Base-by-base conservation (phyloP, 2,329 filamentous ascomycete species). In the Penicillium sp. region DNA sequence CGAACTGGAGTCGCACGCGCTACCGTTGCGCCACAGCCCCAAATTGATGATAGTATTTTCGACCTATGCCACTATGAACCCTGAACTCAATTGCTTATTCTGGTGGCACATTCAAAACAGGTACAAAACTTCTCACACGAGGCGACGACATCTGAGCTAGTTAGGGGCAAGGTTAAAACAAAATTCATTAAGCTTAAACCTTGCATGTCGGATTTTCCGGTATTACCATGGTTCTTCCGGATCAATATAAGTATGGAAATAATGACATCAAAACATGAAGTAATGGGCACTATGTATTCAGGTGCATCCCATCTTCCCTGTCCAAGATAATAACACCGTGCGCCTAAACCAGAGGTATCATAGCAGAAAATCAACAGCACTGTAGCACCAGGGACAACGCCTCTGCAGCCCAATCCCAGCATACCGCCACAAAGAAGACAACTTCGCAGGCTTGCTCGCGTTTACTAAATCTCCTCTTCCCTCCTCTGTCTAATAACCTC, bases 401-500 rank as follows among this genome's bases (percentile, higher is more conserved):
- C 33, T 9, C 11, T 29, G 14, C 13, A 12, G 22, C 13, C 12
- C 9, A 8, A 12, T 16, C 14, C 2, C 14, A 37, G 30, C 9
- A 41, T 30, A 47, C 9, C 16, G 19, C 16, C 34, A 7, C 8
- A 13, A 28, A 18, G 35, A 35, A 33, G 36, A 10, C 28, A 19
- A 18, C 13, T 14, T 13, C 9, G 25, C 9, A 35, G 19, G 69
- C 7, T 2, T 11, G 22, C 7, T 2, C n/a, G 22, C 51, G 69
- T 36, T 61, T 19, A 27, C 46, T 43, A 63, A 49, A 67, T 65
- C 46, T 72, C 72, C 48, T 75, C 77, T 52, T 76, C 77, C 53
- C 81, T 79, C 55, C 74, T 75, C 60, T 74, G 78, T 60, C 75
- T 78, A 68, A 70, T 70, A 55, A 74, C 75, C 64, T 90, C 87